Percentiles rank a stretch among this genome's conserved stretches.
phyloP scores from a whole-genome alignment of 2,329 filamentous ascomycete species.

The Eutypella sp. region DNA sequence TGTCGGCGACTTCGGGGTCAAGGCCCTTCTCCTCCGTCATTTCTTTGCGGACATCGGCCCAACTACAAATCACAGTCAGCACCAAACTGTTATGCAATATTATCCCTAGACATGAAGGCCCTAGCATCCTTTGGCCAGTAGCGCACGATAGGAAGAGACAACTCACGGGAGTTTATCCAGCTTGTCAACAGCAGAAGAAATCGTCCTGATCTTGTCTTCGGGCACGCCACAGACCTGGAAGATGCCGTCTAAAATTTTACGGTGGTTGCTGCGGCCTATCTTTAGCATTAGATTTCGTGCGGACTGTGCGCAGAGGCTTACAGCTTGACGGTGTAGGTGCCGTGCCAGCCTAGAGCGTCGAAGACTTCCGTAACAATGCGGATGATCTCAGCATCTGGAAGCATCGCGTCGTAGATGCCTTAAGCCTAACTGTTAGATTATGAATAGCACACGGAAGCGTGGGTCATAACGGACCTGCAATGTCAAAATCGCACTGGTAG shows the following conservation, averaged over 20 bases:
- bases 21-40: conserved; percentile 76
- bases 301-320: background rate
- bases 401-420: conserved; percentile 64
- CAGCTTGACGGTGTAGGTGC: conserved; percentile 68
- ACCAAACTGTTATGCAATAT: background rate
- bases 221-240: conserved; percentile 77
- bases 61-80: conserved; percentile 25
- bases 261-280: conserved; percentile 54
- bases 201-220: conserved; percentile 65
- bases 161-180: conserved; percentile 64
- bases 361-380: conserved; percentile 69
- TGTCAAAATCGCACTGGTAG: conserved; percentile 78
- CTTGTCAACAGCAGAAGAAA: conserved; percentile 75
- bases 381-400: conserved; percentile 70
- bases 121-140: background rate
- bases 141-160: background rate
- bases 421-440: background rate
- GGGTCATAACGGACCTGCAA: conserved; percentile 43
- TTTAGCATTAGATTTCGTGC: background rate
- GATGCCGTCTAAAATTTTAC: conserved; percentile 72
- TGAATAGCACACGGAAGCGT: background rate
- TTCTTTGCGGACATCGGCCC: conserved; percentile 68
- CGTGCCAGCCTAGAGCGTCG: conserved; percentile 62
- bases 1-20: conserved; percentile 60
- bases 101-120: background rate